Conservation (phyloP, 441 rosid genomes). For the Sinapis alba region DNA sequence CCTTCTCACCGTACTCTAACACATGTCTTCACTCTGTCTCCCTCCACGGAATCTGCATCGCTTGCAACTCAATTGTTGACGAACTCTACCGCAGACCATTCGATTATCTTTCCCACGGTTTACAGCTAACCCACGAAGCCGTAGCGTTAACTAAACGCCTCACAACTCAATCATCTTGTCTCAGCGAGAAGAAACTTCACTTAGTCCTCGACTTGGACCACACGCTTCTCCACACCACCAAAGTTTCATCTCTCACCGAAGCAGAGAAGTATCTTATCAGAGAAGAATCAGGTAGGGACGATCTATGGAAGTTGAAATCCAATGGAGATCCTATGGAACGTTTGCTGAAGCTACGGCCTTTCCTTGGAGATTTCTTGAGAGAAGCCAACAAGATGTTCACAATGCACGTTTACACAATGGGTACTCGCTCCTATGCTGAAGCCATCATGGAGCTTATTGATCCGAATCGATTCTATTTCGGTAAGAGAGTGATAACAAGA, state of each 20-base stretch:
- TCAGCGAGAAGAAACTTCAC: constrained; percentile 30
- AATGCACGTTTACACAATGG: constrained; percentile 31
- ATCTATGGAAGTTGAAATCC: neutral
- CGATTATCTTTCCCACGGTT: constrained; percentile 8
- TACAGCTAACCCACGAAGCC: constrained; percentile 26
- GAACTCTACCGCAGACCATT: neutral
- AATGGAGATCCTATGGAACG: neutral
- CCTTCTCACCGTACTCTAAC: neutral
- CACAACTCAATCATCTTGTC: neutral
- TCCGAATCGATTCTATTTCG: constrained; percentile 21
- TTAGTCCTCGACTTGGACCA: constrained; percentile 39
- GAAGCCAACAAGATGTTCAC: constrained; percentile 26
- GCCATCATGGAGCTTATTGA: constrained; percentile 6
- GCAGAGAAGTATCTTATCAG: constrained; percentile 28
- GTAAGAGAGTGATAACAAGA: constrained; percentile 22
- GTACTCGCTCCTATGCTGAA: constrained; percentile 2
- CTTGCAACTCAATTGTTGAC: constrained; percentile 11
- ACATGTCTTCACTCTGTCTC: constrained; percentile 13
- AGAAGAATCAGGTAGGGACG: constrained; percentile 7
- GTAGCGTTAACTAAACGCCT: constrained; percentile 1
- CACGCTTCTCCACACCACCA: constrained; percentile 27
- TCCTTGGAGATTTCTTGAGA: constrained; percentile 17
- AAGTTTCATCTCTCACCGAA: neutral
- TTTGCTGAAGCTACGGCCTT: constrained; percentile 8
- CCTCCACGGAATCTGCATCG: constrained; percentile 5